Evolutionary conservation across 148 eudicot genomes (phyloP).

Genomic region (Euryodendron excelsum): DNA sequence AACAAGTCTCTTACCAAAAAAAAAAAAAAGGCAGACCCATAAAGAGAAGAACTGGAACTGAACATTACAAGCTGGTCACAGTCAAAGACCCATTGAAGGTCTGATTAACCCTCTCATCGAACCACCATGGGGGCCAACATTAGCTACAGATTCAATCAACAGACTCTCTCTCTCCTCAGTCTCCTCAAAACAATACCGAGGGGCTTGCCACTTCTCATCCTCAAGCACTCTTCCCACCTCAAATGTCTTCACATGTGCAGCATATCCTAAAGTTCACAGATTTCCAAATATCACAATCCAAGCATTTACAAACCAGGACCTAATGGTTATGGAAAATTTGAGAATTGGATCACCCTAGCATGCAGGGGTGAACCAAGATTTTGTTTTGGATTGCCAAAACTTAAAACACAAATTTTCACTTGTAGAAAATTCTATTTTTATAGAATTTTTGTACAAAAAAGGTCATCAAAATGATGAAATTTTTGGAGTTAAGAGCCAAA

Average conservation of each 20-base stretch:
- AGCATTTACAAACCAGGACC: too few relatives aligned
- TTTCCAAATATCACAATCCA: neutral
- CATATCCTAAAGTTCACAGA: slow-evolving; percentile 25
- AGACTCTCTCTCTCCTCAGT: neutral
- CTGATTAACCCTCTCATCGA: slow-evolving; percentile 12
- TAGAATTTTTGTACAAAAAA: too few relatives aligned
- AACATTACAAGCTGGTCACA: neutral
- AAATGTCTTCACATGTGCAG: slow-evolving; percentile 45
- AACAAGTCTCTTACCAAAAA: neutral
- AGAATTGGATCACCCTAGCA: too few relatives aligned
- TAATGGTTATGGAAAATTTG: too few relatives aligned
- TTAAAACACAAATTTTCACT: too few relatives aligned
- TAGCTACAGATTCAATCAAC: neutral
- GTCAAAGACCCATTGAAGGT: neutral
- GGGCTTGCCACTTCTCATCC: slow-evolving; percentile 44
- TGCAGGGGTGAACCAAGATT: too few relatives aligned
- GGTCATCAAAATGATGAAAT: too few relatives aligned
- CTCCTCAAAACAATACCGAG: slow-evolving; percentile 33
- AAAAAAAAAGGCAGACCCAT: neutral
- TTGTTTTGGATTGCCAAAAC: too few relatives aligned
- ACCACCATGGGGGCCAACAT: neutral
- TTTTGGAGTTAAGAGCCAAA: too few relatives aligned
- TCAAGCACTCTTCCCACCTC: slow-evolving; percentile 45
- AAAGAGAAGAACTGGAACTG: neutral
- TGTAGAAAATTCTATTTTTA: too few relatives aligned